Evolutionary conservation across 352 stramenopile species (phyloP).

Genomic region (Globisporangium nagaii): DNA sequence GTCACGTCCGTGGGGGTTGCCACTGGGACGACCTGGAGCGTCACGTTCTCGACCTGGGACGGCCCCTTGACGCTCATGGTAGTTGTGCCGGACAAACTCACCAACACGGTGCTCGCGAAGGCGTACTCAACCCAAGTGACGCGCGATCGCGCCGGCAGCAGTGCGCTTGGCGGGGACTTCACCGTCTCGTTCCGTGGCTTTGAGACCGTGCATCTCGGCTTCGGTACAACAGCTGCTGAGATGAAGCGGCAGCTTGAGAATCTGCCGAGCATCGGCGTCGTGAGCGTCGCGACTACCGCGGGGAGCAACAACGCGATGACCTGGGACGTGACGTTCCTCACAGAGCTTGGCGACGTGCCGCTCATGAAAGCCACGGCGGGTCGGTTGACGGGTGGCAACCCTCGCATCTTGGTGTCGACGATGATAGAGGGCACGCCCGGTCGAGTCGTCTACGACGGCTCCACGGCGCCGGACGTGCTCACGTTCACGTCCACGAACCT

Average conservation of each 20-base stretch:
- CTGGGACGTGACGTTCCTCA: constrained; percentile 92
- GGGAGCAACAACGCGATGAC: constrained; percentile 56
- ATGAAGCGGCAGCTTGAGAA: constrained; percentile 90
- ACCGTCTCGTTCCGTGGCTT: constrained; percentile 74
- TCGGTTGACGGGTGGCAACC: constrained; percentile 66
- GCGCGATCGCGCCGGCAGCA: constrained; percentile 35
- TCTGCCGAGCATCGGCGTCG: constrained; percentile 68
- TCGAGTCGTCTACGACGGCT: constrained; percentile 89
- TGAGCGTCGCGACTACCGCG: constrained; percentile 55
- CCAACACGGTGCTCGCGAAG: constrained; percentile 36
- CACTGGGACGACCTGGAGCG: constrained; percentile 54
- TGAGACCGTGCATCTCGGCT: constrained; percentile 65
- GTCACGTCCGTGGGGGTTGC: constrained; percentile 31
- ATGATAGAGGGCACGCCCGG: constrained; percentile 86
- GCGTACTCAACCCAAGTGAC: constrained; percentile 49
- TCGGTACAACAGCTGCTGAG: constrained; percentile 39
- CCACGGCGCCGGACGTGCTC: constrained; percentile 69
- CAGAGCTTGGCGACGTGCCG: constrained; percentile 91
- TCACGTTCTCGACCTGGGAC: constrained; percentile 55
- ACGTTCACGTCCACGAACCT: constrained; percentile 77
- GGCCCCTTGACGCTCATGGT: constrained; percentile 45
- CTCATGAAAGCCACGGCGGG: constrained; percentile 88
- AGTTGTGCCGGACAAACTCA: constrained; percentile 52
- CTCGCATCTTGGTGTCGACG: constrained; percentile 68
- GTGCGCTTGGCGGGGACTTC: constrained; percentile 69